phyloP scores from a whole-genome alignment of 805 yeast species.

The Starmera dryadoides region DNA sequence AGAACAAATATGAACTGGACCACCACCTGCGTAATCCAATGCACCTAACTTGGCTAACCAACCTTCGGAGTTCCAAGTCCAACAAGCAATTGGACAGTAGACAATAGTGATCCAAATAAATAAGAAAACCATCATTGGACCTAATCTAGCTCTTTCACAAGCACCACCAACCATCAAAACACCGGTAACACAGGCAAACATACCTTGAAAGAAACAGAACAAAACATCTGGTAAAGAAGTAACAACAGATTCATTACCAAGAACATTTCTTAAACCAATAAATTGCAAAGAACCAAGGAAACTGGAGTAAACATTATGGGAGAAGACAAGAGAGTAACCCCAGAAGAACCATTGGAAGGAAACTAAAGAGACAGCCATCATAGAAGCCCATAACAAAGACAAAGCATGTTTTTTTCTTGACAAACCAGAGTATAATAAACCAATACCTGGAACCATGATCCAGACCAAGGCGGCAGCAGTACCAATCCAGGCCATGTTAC shows the following conservation, averaged over 20 bases:
- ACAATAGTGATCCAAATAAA: slow-evolving; percentile 94
- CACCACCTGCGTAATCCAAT: slow-evolving; percentile 97
- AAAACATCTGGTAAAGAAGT: slow-evolving; percentile 80
- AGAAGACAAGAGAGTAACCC: slow-evolving; percentile 90
- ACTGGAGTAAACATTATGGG: slow-evolving; percentile 51
- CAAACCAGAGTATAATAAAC: slow-evolving; percentile 86
- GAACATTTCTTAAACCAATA: slow-evolving; percentile 73
- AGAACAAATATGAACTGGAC: slow-evolving; percentile 93
- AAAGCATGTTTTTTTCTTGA: slow-evolving; percentile 95
- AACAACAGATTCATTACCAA: slow-evolving; percentile 72
- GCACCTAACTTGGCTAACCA: slow-evolving; percentile 84
- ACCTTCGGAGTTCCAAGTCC: slow-evolving; percentile 96
- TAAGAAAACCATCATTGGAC: slow-evolving; percentile 93
- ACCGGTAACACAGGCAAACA: slow-evolving; percentile 93
- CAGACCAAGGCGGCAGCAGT: slow-evolving; percentile 76
- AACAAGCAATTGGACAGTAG: slow-evolving; percentile 91
- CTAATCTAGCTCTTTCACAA: slow-evolving; percentile 92
- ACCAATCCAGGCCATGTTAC: slow-evolving; percentile 83
- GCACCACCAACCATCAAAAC: slow-evolving; percentile 96
- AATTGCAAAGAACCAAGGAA: slow-evolving; percentile 79
- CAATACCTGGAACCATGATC: slow-evolving; percentile 96
- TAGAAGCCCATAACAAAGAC: slow-evolving; percentile 87
- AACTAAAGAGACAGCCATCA: slow-evolving; percentile 79
- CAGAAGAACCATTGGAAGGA: slow-evolving; percentile 97
- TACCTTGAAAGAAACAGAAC: slow-evolving; percentile 88